Conservation (phyloP, 306 rosid genomes). For the Rosa persica region DNA sequence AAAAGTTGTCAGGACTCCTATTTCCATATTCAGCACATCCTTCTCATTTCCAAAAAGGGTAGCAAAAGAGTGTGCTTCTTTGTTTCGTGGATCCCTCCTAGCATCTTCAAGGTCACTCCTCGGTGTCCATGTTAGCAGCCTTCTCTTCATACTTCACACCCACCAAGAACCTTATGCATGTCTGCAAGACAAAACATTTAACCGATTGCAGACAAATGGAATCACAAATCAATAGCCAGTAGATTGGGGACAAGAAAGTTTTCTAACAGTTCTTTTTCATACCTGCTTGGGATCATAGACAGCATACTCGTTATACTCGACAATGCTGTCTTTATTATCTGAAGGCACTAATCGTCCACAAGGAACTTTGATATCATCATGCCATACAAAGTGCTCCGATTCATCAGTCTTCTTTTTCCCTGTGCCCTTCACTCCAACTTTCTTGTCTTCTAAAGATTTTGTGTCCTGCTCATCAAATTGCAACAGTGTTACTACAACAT, state of each 20-base stretch:
- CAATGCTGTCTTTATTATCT: conserved; percentile 56
- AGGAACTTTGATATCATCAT: conserved; percentile 80
- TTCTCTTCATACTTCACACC: conserved; percentile 71
- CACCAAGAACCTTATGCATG: conserved; percentile 71
- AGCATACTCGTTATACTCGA: conserved; percentile 79
- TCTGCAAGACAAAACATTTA: conserved; percentile 35
- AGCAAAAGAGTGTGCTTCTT: background rate
- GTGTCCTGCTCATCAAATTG: conserved; percentile 47
- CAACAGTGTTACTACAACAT: background rate
- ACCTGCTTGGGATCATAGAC: conserved; percentile 77
- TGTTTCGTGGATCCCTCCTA: background rate
- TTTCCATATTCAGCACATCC: background rate
- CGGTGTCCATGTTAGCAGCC: conserved; percentile 42
- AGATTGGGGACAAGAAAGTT: background rate
- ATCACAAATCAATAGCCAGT: background rate
- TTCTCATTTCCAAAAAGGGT: background rate
- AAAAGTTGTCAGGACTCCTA: background rate
- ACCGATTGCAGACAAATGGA: background rate
- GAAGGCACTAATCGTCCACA: conserved; percentile 61
- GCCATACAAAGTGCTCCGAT: conserved; percentile 74
- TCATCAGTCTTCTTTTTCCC: conserved; percentile 77
- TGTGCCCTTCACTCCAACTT: conserved; percentile 62
- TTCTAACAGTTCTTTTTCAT: background rate
- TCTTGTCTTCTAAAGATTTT: conserved; percentile 55
- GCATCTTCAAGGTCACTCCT: background rate